Evolutionary conservation across 2,329 filamentous ascomycete species (phyloP).

Genomic region (Salinomyces thailandicus): DNA sequence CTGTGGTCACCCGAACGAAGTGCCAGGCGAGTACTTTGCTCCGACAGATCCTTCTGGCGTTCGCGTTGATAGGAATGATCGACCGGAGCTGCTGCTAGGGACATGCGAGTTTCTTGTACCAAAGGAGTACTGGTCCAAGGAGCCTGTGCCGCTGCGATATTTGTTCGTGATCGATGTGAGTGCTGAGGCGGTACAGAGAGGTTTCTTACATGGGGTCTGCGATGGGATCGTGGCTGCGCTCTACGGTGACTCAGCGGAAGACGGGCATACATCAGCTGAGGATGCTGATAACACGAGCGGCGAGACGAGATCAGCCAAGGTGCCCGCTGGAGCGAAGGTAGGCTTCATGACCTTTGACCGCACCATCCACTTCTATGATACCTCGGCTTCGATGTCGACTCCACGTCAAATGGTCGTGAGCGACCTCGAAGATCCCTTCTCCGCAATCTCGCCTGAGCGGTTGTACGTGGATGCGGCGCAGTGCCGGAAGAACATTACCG

Average conservation of each 20-base stretch:
- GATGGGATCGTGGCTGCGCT: conserved; percentile 76
- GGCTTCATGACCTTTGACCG: conserved; percentile 95
- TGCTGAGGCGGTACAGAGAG: conserved; percentile 81
- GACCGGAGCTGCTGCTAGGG: conserved; percentile 79
- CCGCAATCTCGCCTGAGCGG: conserved; percentile 71
- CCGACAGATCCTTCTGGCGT: conserved; percentile 79
- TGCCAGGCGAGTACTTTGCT: conserved; percentile 81
- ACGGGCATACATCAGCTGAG: conserved; percentile 25
- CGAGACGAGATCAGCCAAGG: conserved; percentile 36
- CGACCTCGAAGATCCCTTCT: conserved; percentile 91
- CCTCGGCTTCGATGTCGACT: conserved; percentile 66
- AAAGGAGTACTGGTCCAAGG: conserved; percentile 97
- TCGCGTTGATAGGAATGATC: conserved; percentile 75
- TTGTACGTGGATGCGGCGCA: conserved; percentile 92
- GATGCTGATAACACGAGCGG: conserved; percentile 27
- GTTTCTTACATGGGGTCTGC: conserved; percentile 82
- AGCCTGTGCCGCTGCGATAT: conserved; percentile 78
- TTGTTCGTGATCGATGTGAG: conserved; percentile 90
- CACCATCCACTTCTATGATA: conserved; percentile 96
- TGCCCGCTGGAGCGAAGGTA: conserved; percentile 74
- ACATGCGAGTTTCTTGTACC: conserved; percentile 95
- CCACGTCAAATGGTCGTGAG: conserved; percentile 99
- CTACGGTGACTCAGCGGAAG: conserved; percentile 54
- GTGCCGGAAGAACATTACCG: conserved; percentile 74
- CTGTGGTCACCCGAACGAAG: conserved; percentile 95